phyloP scores from a whole-genome alignment of 169 alveolate species.

The Plasmodium gallinaceum region DNA sequence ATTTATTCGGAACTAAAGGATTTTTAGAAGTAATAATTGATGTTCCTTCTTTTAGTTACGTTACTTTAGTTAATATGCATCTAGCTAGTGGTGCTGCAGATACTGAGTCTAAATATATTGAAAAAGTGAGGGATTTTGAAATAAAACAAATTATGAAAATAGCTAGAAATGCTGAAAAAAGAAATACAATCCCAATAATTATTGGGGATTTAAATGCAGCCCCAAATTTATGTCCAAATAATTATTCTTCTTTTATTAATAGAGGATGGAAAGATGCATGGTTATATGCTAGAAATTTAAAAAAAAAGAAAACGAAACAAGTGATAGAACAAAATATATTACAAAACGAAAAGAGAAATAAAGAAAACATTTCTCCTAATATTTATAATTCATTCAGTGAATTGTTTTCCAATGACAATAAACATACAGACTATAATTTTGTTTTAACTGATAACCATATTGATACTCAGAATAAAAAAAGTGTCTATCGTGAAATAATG shows the following conservation, averaged over 20 bases:
- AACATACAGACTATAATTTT: not conserved
- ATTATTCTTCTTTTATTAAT: constrained; percentile 89
- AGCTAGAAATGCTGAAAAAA: constrained; percentile 86
- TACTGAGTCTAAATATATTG: constrained; percentile 91
- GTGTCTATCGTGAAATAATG: not conserved
- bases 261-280: constrained; percentile 92
- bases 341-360: not conserved
- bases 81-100: constrained; percentile 93
- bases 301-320: constrained; percentile 35
- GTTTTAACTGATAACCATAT: too few relatives aligned
- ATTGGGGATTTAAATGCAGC: constrained; percentile 94
- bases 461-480: not conserved
- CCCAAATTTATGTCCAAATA: constrained; percentile 91
- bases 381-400: not conserved
- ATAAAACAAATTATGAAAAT: constrained; percentile 88
- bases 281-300: constrained; percentile 56
- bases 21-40: constrained; percentile 90
- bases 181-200: constrained; percentile 90
- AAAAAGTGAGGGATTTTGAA: constrained; percentile 89
- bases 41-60: constrained; percentile 88
- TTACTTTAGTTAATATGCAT: constrained; percentile 90
- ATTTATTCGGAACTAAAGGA: constrained; percentile 90
- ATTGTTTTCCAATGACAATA: not conserved
- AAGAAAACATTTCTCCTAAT: constrained; percentile 2
- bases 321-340: constrained; percentile 5